These are phyloP conservation scores for Dendrocalamus latiflorus DNA, from an alignment of 202 grass and related monocot species.

Conservation along the genomic window DNA sequence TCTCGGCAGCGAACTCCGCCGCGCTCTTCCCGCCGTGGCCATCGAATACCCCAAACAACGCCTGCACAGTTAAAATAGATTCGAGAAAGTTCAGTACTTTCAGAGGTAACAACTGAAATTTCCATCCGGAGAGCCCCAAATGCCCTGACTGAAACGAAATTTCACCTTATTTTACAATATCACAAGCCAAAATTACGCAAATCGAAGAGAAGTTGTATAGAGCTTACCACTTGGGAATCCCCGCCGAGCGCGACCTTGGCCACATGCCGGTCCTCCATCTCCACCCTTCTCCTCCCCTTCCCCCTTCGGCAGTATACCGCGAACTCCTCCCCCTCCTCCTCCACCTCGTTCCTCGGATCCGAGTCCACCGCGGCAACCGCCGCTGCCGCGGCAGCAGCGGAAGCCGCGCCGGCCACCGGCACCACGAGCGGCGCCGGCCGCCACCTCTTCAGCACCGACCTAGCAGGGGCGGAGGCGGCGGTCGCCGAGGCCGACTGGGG, in stretches of 20 bases:
- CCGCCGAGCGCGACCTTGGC: slow-evolving; percentile 61
- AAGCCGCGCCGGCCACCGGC: slow-evolving; percentile 36
- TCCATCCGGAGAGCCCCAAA: neutral
- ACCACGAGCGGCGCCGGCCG: slow-evolving; percentile 67
- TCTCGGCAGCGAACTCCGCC: too few relatives aligned
- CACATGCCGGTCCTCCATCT: slow-evolving; percentile 83
- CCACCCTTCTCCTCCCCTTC: slow-evolving; percentile 70
- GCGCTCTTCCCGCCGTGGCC: slow-evolving; percentile 85
- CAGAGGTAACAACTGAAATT: neutral
- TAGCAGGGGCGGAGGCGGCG: neutral
- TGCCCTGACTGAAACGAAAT: neutral
- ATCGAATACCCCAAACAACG: slow-evolving; percentile 91
- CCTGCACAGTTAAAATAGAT: slow-evolving; percentile 31
- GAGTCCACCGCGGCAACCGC: slow-evolving; percentile 38
- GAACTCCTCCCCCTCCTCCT: slow-evolving; percentile 68
- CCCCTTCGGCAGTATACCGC: slow-evolving; percentile 80
- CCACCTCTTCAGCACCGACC: slow-evolving; percentile 67
- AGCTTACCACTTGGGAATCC: slow-evolving; percentile 62
- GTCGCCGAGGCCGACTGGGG: slow-evolving; percentile 12
- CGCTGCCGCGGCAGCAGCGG: slow-evolving; percentile 10
- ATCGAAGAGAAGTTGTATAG: neutral
- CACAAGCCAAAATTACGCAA: neutral
- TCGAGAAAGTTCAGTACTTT: neutral
- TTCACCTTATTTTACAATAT: neutral
- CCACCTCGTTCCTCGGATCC: slow-evolving; percentile 64